Evolutionary conservation across 2,329 filamentous ascomycete species (phyloP), one percentile per base, ranked within the genome.

Genomic region (Trichophyton verrucosum): DNA sequence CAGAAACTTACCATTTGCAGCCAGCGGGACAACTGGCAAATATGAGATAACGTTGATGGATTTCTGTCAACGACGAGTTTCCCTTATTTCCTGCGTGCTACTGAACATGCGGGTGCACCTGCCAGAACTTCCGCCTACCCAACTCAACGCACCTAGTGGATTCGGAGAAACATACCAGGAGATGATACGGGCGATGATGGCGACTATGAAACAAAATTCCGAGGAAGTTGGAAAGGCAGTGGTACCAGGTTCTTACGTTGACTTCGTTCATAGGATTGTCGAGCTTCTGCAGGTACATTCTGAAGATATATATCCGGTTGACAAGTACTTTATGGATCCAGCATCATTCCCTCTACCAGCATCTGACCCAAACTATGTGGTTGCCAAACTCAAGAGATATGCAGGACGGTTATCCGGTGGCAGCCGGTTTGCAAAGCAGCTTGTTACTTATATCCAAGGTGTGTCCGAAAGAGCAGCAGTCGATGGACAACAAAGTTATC

Each of bases 241-340:
- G 51, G 68, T 66, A 2, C 77, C 78, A 57, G 80, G 82, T 9
- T 74, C 77, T 1, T 86, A 86, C 66, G 81, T 85, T 5, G 75
- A 79, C 8, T 86, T 86, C 66, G 82, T 86, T 3, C 84, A 86
- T 62, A 72, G 75, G 15, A 74, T 86, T 1, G 77, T 86, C 2
- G 77, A 80, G 20, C 80, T 81, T 63, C 70, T 86, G 55, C 83
- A 86, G 66, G 81, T 86, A 65, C 80, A 86, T 64, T 80, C 80
- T 0, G 74, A 77, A 36, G 80, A 71, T 17, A 82, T 85, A 36
- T 79, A 77, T 63, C 74, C 77, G 0, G 75, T 86, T 15, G 78
- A 84, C 60, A 69, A 73, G 0, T 86, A 84, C 73, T 86, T 85
- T 69, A 83, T 79, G 1, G 80, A 85, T 64, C 82, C 82, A 1